Conservation (phyloP, 768 basidiomycete species). For the Mycena albidolilacea region DNA sequence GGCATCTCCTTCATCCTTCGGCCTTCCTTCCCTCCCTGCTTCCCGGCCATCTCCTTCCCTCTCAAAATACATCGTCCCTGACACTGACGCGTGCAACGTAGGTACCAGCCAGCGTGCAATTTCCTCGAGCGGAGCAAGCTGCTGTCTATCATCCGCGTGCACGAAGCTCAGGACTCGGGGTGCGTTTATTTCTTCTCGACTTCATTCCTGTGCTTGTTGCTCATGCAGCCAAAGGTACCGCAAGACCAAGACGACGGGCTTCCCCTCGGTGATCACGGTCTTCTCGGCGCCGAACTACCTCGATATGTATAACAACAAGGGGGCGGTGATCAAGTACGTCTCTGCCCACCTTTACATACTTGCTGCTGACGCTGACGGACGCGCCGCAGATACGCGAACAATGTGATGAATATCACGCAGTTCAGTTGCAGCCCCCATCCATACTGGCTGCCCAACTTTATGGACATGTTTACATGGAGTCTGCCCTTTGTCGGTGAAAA, state of each 20-base stretch:
- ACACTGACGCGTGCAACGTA: slow-evolving; percentile 46
- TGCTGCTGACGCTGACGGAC: background rate
- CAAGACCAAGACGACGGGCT: slow-evolving; percentile 97
- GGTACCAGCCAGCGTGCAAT: slow-evolving; percentile 95
- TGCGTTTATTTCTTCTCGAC: slow-evolving; percentile 51
- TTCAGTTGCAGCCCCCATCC: slow-evolving; percentile 97
- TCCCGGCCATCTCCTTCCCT: too few relatives aligned
- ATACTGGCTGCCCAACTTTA: slow-evolving; percentile 99
- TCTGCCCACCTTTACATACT: background rate
- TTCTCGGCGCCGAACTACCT: slow-evolving; percentile 99
- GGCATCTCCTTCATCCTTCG: too few relatives aligned
- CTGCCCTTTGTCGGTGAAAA: slow-evolving; percentile 98
- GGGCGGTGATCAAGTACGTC: slow-evolving; percentile 92
- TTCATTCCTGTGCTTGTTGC: too few relatives aligned
- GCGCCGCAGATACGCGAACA: slow-evolving; percentile 77
- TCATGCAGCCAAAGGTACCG: slow-evolving; percentile 58
- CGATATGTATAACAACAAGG: slow-evolving; percentile 99
- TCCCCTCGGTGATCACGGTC: slow-evolving; percentile 99
- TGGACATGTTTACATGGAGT: slow-evolving; percentile 99
- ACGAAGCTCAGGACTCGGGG: slow-evolving; percentile 99
- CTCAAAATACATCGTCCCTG: background rate
- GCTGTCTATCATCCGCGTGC: slow-evolving; percentile 95
- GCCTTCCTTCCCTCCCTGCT: background rate
- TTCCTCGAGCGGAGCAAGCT: slow-evolving; percentile 98
- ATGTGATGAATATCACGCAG: slow-evolving; percentile 98